Evolutionary conservation across 2,329 filamentous ascomycete genomes (phyloP).

Genomic region (Penicillium vulpinum): DNA sequence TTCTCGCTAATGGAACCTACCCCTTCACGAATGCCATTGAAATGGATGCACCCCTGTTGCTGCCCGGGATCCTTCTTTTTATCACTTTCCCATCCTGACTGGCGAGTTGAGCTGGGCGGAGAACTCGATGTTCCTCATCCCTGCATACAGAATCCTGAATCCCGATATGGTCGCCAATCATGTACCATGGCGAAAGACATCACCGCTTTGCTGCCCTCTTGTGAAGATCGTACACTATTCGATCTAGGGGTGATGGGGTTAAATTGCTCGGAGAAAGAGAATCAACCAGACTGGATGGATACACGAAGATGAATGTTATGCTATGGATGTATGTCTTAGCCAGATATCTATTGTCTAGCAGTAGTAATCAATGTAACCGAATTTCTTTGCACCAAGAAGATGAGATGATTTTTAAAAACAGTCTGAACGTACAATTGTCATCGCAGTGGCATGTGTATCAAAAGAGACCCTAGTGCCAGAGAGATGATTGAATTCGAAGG

Average conservation of each 20-base stretch:
- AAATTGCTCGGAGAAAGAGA: not conserved
- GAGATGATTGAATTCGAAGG: too few species aligned
- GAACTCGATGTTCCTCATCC: not conserved
- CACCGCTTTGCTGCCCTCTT: not conserved
- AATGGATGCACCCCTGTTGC: not conserved
- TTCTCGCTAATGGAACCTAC: constrained; percentile 2
- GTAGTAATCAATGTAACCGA: not conserved
- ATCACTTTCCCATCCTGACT: not conserved
- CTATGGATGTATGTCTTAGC: not conserved
- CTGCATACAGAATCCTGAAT: not conserved
- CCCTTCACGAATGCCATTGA: not conserved
- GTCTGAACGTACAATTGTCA: too few species aligned
- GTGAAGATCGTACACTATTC: not conserved
- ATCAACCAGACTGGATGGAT: not conserved
- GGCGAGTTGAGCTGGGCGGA: not conserved
- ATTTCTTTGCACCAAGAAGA: not conserved
- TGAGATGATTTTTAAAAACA: not conserved
- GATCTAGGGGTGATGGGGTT: not conserved
- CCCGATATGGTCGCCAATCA: not conserved
- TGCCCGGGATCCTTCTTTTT: not conserved
- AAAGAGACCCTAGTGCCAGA: too few species aligned
- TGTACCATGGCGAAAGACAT: not conserved
- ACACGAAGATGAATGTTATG: not conserved
- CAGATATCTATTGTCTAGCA: not conserved
- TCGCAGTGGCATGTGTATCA: too few species aligned